Base-by-base conservation (phyloP, 495 filamentous ascomycete species). In the Daldinia childiae region DNA sequence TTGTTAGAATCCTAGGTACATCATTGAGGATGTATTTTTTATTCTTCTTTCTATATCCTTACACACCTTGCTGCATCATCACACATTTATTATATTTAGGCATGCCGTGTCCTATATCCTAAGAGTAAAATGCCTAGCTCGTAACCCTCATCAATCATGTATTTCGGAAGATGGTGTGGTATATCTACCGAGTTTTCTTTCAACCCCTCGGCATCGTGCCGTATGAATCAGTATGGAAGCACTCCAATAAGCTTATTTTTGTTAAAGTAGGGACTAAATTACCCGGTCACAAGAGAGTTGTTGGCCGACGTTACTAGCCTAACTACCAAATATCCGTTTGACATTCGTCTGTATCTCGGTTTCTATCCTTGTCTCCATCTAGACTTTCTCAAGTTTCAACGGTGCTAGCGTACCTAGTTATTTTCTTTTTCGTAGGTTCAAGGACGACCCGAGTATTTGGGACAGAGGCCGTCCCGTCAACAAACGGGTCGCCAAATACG, bases 401-500 rank as follows among this genome's bases (percentile, higher is more conserved):
- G 17, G 8, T 4, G 41, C 41, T 45, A 45, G 41, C 41, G 41
- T 45, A 45, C 5, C 26, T n/a, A n/a, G n/a, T n/a, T n/a, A n/a
- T n/a, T 26, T 26, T 26, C 3, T 60, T 27, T 45, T 3, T 45
- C 7, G 5, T 34, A 50, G 32, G 52, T 19, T 55, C 19, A 56
- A 45, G 12, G 50, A 21, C 14, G 54, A 63, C 63, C 69, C 52
- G 36, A n/a, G 8, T 14, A n/a, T 9, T 36, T 50, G 63, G 41
- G 39, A 63, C 45, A 36, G 45, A 39, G 48, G 17, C 1, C 24
- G 5, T 43, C 34, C 29, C 24, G 55, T 26, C 36, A 21, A 54
- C 56, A 38, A 64, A 38, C 11, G 38, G 56, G 11, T 58, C 64
- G 48, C 39, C 55, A 19, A 62, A 61, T 60, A 62, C 26, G 52